Evolutionary conservation across 768 basidiomycete species (phyloP).

Genomic region (Lactifluus subvellereus): DNA sequence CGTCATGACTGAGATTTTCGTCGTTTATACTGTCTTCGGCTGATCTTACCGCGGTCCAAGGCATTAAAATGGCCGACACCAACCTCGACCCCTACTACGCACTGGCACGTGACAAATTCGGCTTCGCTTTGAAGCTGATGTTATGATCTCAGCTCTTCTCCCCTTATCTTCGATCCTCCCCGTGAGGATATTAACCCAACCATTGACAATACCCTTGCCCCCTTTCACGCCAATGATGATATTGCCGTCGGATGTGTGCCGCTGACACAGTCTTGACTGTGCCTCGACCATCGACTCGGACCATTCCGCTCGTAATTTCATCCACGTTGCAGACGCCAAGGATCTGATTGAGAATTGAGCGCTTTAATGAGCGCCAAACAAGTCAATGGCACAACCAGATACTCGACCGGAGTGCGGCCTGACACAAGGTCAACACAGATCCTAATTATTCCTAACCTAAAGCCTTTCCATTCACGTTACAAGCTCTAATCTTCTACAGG

Average conservation of each 20-base stretch:
- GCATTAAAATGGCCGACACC: slow-evolving; percentile 89
- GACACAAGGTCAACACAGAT: neutral
- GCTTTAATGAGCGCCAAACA: neutral
- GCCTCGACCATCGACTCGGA: too few relatives aligned
- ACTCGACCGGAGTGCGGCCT: too few relatives aligned
- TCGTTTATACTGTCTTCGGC: slow-evolving; percentile 87
- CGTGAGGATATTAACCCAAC: slow-evolving; percentile 99
- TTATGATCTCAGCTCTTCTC: slow-evolving; percentile 94
- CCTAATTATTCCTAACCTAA: neutral
- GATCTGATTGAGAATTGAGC: neutral
- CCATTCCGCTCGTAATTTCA: too few relatives aligned
- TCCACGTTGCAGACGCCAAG: too few relatives aligned
- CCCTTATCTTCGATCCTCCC: slow-evolving; percentile 93
- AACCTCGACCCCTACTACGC: slow-evolving; percentile 97
- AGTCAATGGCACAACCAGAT: too few relatives aligned
- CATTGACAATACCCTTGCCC: slow-evolving; percentile 74
- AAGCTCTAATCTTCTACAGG: slow-evolving; percentile 20
- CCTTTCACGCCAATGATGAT: too few relatives aligned
- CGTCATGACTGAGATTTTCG: slow-evolving; percentile 89
- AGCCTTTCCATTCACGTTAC: neutral
- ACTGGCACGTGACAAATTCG: slow-evolving; percentile 89
- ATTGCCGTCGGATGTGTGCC: too few relatives aligned
- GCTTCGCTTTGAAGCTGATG: slow-evolving; percentile 57
- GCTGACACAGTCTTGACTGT: too few relatives aligned
- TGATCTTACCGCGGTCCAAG: slow-evolving; percentile 96